Base-by-base conservation (phyloP, 2,329 filamentous ascomycete genomes). In the Arthroderma sp. region DNA sequence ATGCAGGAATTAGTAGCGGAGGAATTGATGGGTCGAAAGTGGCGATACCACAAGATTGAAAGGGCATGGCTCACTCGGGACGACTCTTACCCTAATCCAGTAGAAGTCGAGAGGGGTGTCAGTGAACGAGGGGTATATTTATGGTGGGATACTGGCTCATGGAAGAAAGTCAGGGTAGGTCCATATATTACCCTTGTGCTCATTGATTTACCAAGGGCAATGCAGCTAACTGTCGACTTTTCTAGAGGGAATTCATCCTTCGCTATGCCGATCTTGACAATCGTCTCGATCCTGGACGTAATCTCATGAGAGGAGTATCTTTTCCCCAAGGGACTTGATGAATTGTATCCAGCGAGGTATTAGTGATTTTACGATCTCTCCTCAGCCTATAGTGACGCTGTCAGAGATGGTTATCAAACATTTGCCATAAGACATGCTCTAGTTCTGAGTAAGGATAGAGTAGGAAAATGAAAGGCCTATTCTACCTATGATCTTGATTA, bases 1-100 rank as follows among this genome's bases (percentile, higher is more conserved):
- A 68, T 78, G 58, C 79, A 83, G 56, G 79, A 83, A 55, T 65
- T 79, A 38, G 78, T 78, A 4, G 78, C 78, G 5, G 69, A 73
- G 46, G 78, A 82, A 56, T 61, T 83, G 55, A 72, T 71, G 62
- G 63, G 65, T 15, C 64, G 69, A 48, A 72, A 72, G 52, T 72
- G 69, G 69, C 60, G 69, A 40, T 72, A 71, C 52, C 69, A 72
- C 55, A 72, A 71, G 58, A 59, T 68, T n/a, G 67, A 71, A 50
- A 63, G 68, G 40, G 68, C 68, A 54, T 72, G 69, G 69, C 57
- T 72, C 44, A 72, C 69, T 29, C 61, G 69, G 42, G 69, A 72
- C 46, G 66, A 69, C 39, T 61, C 61, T 28, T 69, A 66, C 44
- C 64, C 66, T 6, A 66, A 64, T 7, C 69, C 69, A 5, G 65